phyloP scores from a whole-genome alignment of 495 filamentous ascomycete species.

The Aspergillus saccharolyticus region DNA sequence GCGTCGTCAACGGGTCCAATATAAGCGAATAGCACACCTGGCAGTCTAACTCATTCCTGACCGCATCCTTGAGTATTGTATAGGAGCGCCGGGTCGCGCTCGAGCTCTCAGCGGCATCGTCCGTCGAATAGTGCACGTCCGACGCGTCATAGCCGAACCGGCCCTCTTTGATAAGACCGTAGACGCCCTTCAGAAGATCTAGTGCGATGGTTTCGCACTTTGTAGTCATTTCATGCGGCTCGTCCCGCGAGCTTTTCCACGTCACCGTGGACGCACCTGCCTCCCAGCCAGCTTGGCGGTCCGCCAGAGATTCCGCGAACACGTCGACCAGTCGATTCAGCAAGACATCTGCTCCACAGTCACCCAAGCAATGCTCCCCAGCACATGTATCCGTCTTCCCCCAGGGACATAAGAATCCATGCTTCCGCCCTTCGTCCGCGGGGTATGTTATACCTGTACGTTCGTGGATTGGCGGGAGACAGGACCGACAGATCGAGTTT shows the following conservation, averaged over 20 bases:
- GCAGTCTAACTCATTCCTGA: slow-evolving; percentile 71
- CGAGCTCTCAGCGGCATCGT: slow-evolving; percentile 34
- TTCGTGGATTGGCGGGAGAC: slow-evolving; percentile 59
- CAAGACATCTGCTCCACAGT: slow-evolving; percentile 73
- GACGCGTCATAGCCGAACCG: slow-evolving; percentile 30
- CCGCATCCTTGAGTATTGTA: slow-evolving; percentile 52
- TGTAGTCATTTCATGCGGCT: slow-evolving; percentile 23
- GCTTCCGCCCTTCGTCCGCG: slow-evolving; percentile 53
- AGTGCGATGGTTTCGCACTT: slow-evolving; percentile 16
- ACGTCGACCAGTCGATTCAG: slow-evolving; percentile 58
- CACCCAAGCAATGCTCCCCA: slow-evolving; percentile 66
- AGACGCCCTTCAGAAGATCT: slow-evolving; percentile 27
- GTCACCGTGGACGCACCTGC: slow-evolving; percentile 32
- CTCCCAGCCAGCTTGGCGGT: slow-evolving; percentile 12
- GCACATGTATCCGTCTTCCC: slow-evolving; percentile 43
- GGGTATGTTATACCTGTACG: slow-evolving; percentile 73
- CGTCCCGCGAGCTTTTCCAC: slow-evolving; percentile 40
- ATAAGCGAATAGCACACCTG: slow-evolving; percentile 81
- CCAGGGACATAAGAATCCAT: slow-evolving; percentile 71
- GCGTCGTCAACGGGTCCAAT: slow-evolving; percentile 73
- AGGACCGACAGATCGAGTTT: slow-evolving; percentile 67
- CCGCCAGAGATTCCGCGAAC: slow-evolving; percentile 41
- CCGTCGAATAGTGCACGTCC: slow-evolving; percentile 49
- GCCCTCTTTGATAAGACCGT: slow-evolving; percentile 28
- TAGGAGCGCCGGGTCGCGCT: slow-evolving; percentile 41